Evolutionary conservation across 2,329 filamentous ascomycete genomes (phyloP), one percentile per base, ranked within the genome.

Genomic region (Emericellopsis cladophorae): DNA sequence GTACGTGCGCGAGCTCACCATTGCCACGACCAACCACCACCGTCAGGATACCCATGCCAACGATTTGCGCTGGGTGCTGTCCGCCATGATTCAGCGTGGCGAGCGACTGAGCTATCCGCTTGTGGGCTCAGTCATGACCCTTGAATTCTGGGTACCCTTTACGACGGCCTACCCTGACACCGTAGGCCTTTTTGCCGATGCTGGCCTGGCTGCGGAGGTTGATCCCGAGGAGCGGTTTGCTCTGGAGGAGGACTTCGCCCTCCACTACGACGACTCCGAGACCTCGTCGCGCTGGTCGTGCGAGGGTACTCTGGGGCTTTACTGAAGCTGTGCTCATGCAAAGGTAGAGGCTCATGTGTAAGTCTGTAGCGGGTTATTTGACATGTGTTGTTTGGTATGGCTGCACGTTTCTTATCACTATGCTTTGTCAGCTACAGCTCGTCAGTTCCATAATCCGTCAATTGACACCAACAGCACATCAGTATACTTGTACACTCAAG

Each of bases 41-140:
- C 26, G 26, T 7, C 26, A 29, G 26, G 26, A 29, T 7, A 29
- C 8, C 9, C 26, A 29, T 9, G 56, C 54, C 5, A 43, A 42
- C 4, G 55, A 62, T 42, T 46, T 66, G 41, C 29, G 50, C 22
- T 65, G 61, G 56, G 49, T 64, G 5, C 47, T 67, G 12, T 5
- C 4, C 4, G 40, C 46, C 12, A 39, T 51, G 5, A 38, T 41
- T 4, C 40, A 41, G 2, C 21, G 40, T 1, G 51, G 54, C 18
- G 48, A 56, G 29, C 42, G 41, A 18, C 45, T 53, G 5, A 46
- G 31, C 15, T 39, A 24, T 11, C 31, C 9, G 12, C 33, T 14
- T 10, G 23, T 16, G 15, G 31, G 33, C 21, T 41, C 49, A 22
- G 45, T 61, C 10, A 44, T 48, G 35, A 41, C 43, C 26, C 48